Evolutionary conservation across 306 rosid genomes (phyloP), one percentile per base, ranked within the genome.

Genomic region (Cucumis cinereus): DNA sequence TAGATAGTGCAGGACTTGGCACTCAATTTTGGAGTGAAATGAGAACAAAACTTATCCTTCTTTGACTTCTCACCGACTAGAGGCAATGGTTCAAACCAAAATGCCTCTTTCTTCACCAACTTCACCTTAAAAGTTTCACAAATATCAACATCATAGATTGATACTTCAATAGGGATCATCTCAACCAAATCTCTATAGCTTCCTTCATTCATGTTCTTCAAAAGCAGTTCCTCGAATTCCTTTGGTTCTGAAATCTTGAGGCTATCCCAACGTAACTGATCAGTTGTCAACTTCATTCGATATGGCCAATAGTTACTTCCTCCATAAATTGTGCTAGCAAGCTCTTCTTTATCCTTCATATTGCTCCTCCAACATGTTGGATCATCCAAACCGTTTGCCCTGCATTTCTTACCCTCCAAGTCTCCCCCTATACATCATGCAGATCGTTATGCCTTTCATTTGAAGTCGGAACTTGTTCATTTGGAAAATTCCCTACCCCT

Each of bases 31-130:
- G 58, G 4, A 28, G 19, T 33, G 23, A 53, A 12, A 17, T 28
- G 67, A 13, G 52, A n/a, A 22, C 22, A 6, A 1, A 53, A 61
- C 3, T 14, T 4, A 16, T 57, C 70, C 10, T 14, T 73, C 79
- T 58, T 52, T n/a, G 68, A 30, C 80, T 79, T 81, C 69, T 82
- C 88, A 82, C 72, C 52, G 43, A 16, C 38, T 52, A 75, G 15
- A 8, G 90, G 90, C 54, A 82, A 58, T 40, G 86, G 87, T 61
- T 83, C 82, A 80, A 83, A 87, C 88, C 90, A 84, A 35, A 84
- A 85, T 0, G 84, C 75, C 79, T 85, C 86, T 73, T 84, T 87
- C 85, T 87, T 87, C 5, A 68, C 82, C 83, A 89, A 72, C 30
- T 79, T 84, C 19, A 79, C 66, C 8, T 79, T 80, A 50, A 84